phyloP scores from a whole-genome alignment of 2,329 filamentous ascomycete species.

The Fusarium nematophilum region DNA sequence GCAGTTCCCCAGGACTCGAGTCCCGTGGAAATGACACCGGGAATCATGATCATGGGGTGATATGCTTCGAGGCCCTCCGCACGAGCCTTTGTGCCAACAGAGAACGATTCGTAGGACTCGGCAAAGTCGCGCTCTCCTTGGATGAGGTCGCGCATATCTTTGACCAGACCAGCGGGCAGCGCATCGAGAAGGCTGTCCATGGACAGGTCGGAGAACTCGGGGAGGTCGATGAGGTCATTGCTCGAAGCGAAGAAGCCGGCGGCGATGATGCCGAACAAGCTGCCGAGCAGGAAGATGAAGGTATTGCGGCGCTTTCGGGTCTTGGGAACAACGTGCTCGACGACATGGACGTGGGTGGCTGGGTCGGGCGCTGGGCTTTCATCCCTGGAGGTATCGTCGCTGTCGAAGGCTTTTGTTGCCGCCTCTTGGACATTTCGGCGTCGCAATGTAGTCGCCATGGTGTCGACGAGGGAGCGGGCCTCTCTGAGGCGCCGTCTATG shows the following conservation, averaged over 20 bases:
- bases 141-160: constrained; percentile 86
- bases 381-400: constrained; percentile 40
- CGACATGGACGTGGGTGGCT: constrained; percentile 54
- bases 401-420: constrained; percentile 33
- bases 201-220: constrained; percentile 76
- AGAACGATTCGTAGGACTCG: constrained; percentile 92
- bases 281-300: constrained; percentile 88
- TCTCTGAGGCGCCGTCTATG: constrained; percentile 32
- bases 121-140: constrained; percentile 85
- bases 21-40: constrained; percentile 96
- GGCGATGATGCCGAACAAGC: constrained; percentile 87
- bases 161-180: constrained; percentile 85
- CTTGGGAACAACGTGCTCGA: constrained; percentile 57
- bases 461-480: constrained; percentile 26
- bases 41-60: constrained; percentile 96
- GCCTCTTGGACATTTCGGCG: constrained; percentile 46
- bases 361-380: constrained; percentile 43
- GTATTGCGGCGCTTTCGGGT: constrained; percentile 79
- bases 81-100: constrained; percentile 85
- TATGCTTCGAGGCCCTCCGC: constrained; percentile 83
- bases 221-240: constrained; percentile 89
- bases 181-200: constrained; percentile 89
- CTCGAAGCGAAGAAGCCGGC: constrained; percentile 91
- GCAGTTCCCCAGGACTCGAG: constrained; percentile 97
- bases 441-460: constrained; percentile 50